Evolutionary conservation across 345 rosid genomes (phyloP), one percentile per base, ranked within the genome.

Genomic region (Linum trigynum): DNA sequence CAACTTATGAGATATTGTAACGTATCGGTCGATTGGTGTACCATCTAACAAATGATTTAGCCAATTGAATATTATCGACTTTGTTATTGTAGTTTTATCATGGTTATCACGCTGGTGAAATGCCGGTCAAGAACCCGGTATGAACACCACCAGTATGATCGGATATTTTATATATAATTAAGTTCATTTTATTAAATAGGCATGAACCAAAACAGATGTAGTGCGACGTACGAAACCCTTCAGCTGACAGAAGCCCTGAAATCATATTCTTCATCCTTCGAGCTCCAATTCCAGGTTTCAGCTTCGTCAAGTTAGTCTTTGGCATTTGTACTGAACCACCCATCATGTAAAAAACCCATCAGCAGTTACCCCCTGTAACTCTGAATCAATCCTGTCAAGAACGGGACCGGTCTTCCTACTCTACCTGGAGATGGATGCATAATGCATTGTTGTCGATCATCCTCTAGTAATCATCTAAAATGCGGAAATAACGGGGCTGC

Each of bases 401-500:
- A 86, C 85, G 2, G 81, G 65, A 7, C 82, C 90, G 2, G 81
- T 69, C 79, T 78, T 82, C 71, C 80, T 76, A n/a, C 87, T 85
- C 75, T 89, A 89, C 64, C 98, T 73, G 0, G 96, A 96, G 58
- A 92, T 89, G 3, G 98, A 23, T 23, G 32, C 32, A 23, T 23
- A 23, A 92, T 1, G 89, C 88, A 43, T 81, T 81, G 79, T 95
- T 92, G 43, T 82, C 72, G 9, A 89, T 83, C 95, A 89, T 92
- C 56, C 75, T 79, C 57, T 71, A 78, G 55, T 69, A 89, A 71
- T 92, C 95, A 9, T 82, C 61, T 36, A 70, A 57, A 1, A 88
- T 77, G 57, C 89, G 85, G 78, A 83, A 87, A 83, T 89, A 89
- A 0, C 95, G 98, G 71, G 89, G 98, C 39, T 92, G 98, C 75